phyloP scores from a whole-genome alignment of 2,329 filamentous ascomycete genomes.

The Ceratocystis papillata region DNA sequence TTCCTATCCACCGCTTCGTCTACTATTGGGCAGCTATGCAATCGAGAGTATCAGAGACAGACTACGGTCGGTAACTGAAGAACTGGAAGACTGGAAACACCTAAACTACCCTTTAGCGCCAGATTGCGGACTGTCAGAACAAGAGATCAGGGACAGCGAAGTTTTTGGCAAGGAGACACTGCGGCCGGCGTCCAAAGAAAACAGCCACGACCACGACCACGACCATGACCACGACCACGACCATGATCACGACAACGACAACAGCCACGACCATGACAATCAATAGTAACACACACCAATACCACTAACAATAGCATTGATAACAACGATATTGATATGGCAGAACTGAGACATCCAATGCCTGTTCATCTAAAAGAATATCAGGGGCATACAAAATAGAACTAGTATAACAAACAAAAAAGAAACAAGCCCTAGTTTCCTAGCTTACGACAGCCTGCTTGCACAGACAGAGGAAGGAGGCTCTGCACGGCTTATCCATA shows the following conservation, averaged over 20 bases:
- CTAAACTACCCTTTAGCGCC: slow-evolving; percentile 45
- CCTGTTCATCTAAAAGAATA: neutral
- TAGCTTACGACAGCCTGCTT: too few species aligned
- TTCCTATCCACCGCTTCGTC: slow-evolving; percentile 75
- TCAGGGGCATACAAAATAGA: neutral
- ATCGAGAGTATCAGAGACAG: slow-evolving; percentile 92
- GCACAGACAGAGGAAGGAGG: slow-evolving; percentile 1
- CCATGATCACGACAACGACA: neutral
- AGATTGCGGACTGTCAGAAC: slow-evolving; percentile 22
- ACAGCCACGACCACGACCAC: slow-evolving; percentile 16
- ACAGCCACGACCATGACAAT: neutral
- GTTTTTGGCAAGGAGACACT: neutral
- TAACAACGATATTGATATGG: slow-evolving; percentile 20
- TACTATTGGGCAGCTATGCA: slow-evolving; percentile 85
- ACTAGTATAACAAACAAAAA: neutral
- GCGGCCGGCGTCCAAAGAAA: neutral
- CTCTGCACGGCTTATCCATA: slow-evolving; percentile 3
- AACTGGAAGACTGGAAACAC: slow-evolving; percentile 88
- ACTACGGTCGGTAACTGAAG: slow-evolving; percentile 81
- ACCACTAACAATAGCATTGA: neutral
- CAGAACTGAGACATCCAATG: slow-evolving; percentile 15
- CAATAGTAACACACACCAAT: neutral
- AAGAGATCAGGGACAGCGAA: slow-evolving; percentile 21
- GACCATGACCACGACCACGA: slow-evolving; percentile 14
- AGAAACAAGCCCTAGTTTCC: neutral